Evolutionary conservation across 495 filamentous ascomycete genomes (phyloP), one percentile per base, ranked within the genome.

Genomic region (Platismatia glauca): DNA sequence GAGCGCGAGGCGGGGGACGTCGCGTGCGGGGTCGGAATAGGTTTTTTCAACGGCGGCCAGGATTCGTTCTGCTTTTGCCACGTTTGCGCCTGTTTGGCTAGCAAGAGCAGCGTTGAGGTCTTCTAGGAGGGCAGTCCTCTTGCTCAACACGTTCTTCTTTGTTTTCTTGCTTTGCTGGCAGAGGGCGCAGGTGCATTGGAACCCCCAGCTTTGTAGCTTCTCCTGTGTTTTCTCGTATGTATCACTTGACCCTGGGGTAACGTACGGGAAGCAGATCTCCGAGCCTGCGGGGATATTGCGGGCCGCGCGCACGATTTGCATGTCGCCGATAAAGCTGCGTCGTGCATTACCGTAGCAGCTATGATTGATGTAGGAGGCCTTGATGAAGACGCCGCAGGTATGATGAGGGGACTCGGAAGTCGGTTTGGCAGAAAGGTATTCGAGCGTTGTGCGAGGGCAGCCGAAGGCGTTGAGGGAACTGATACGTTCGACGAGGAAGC

Each of bases 281-380:
- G 78, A 77, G 60, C 77, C 72, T 0, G 74, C 60, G 3, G 69
- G 69, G 16, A 86, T 68, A 64, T 78, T 69, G 31, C 66, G 60
- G 8, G 72, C 67, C 0, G 83, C 82, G 13, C 81, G 81, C 20
- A 83, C 62, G 57, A 85, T 70, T 71, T 77, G 75, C 74, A 86
- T 77, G 68, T 86, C 83, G 33, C 82, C 82, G 62, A 84, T 80
- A 68, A 84, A 84, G 34, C 77, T 68, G 27, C 79, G 75, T 2
- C 55, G 44, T 12, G 69, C 69, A 65, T 83, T 86, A 22, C 67
- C 65, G 55, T 75, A 7, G 64, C 82, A 85, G 35, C 75, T 76
- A 63, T 85, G 82, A 67, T 85, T 85, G 61, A 80, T 74, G 69
- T 78, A 78, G 0, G 82, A 79, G 9, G 82, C 81, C 56, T 75